A percentile compares a stretch with the other conserved stretches of the same genome.
Conservation (phyloP, 768 basidiomycete genomes). For the Naganishia randhawae region DNA sequence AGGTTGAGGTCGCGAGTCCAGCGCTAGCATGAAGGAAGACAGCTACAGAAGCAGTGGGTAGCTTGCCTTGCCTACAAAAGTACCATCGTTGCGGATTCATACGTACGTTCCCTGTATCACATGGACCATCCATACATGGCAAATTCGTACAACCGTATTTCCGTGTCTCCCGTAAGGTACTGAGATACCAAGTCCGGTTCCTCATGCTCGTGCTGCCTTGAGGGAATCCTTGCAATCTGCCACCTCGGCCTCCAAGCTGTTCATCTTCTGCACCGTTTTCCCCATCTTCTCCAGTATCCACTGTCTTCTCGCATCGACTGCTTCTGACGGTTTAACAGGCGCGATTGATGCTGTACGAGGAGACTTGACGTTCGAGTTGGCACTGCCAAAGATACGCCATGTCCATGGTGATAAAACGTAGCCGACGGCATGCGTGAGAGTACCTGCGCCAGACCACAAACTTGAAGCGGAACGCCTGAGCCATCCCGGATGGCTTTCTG, state of each 20-base stretch:
- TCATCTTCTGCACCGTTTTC: conserved; percentile 65
- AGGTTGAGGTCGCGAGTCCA: no score
- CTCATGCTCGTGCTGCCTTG: conserved; percentile 6
- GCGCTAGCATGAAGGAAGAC: no score
- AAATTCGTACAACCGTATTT: no score
- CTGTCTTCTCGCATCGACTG: conserved; percentile 60
- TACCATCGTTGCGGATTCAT: no score
- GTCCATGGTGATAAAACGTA: conserved; percentile 53
- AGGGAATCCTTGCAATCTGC: conserved; percentile 35
- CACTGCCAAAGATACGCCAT: conserved; percentile 48
- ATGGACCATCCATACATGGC: no score
- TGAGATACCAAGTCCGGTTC: neutral
- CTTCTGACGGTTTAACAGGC: conserved; percentile 35
- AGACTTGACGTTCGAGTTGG: neutral
- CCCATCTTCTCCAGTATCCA: conserved; percentile 74
- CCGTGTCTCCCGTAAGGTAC: no score
- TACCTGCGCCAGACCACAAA: neutral
- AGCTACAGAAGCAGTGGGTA: no score
- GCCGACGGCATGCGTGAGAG: conserved; percentile 52
- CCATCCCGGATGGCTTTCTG: neutral
- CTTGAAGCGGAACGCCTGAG: neutral
- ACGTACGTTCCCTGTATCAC: no score
- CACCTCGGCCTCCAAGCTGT: conserved; percentile 68
- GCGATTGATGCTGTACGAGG: neutral
- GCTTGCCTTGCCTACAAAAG: no score